Evolutionary conservation across 352 stramenopile genomes (phyloP).

Genomic region (Globisporangium recalcitrans): DNA sequence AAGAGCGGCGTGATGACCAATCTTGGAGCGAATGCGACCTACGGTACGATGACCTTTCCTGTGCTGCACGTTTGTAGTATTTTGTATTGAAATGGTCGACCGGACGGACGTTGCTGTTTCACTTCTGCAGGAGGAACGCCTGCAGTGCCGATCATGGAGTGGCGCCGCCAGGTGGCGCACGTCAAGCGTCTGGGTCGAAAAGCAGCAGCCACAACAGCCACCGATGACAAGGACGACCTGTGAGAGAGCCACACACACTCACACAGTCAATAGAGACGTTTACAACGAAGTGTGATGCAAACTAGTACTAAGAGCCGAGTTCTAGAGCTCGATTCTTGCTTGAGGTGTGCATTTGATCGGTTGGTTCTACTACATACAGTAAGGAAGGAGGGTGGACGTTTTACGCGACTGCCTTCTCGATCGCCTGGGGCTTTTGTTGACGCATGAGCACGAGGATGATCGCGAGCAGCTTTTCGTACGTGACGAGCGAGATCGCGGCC

Average conservation of each 20-base stretch:
- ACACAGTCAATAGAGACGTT: neutral
- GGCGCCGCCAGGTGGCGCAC: constrained; percentile 61
- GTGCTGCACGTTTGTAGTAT: no score
- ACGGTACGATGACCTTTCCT: constrained; percentile 27
- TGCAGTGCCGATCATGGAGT: constrained; percentile 77
- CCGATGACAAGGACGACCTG: neutral
- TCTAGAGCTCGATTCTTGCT: neutral
- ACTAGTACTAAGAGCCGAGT: no score
- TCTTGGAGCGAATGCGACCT: constrained; percentile 44
- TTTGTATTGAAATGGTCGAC: no score
- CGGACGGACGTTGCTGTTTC: neutral
- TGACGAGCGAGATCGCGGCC: constrained; percentile 90
- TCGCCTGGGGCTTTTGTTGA: constrained; percentile 20
- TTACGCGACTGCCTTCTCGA: constrained; percentile 41
- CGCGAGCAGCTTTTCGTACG: constrained; percentile 89
- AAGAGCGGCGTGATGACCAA: constrained; percentile 85
- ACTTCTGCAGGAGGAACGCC: constrained; percentile 48
- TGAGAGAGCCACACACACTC: neutral
- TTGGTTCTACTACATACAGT: neutral
- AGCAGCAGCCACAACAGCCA: neutral
- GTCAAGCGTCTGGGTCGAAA: constrained; percentile 49
- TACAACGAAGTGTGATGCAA: neutral
- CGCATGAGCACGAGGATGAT: constrained; percentile 53
- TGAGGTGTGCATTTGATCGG: neutral
- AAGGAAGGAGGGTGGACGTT: no score